These are phyloP conservation scores for Lactarius trivialis DNA, from an alignment of 768 basidiomycete genomes.

Conservation along the genomic window DNA sequence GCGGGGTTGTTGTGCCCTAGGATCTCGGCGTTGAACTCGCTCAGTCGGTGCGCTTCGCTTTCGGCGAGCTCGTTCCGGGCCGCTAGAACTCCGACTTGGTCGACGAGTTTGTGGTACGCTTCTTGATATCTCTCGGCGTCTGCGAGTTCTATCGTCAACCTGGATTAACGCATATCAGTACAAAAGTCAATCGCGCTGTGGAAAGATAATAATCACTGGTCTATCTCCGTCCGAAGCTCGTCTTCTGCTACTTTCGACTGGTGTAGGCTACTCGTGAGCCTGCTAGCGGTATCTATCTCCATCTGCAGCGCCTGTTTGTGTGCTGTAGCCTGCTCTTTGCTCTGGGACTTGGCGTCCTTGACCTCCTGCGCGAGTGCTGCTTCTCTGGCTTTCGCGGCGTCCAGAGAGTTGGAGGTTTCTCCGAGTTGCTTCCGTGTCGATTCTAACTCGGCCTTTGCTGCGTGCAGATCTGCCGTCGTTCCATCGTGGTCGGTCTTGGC, in stretches of 20 bases:
- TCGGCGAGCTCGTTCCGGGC: conserved; percentile 72
- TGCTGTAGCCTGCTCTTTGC: conserved; percentile 30
- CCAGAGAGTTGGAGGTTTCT: conserved; percentile 23
- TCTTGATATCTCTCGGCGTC: conserved; percentile 62
- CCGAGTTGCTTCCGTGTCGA: conserved; percentile 24
- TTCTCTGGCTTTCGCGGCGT: conserved; percentile 22
- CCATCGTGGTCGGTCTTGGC: conserved; percentile 38
- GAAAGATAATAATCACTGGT: conserved; percentile 43
- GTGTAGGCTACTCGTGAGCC: conserved; percentile 45
- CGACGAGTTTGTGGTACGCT: conserved; percentile 58
- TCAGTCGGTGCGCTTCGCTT: conserved; percentile 68
- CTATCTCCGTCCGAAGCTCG: conserved; percentile 58
- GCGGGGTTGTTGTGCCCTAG: conserved; percentile 78
- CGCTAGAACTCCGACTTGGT: conserved; percentile 58
- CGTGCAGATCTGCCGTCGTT: conserved; percentile 37
- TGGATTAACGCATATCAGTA: conserved; percentile 22
- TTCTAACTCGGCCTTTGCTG: conserved; percentile 23
- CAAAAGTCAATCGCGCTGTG: too few relatives aligned
- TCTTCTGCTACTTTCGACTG: conserved; percentile 61
- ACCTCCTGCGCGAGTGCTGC: conserved; percentile 29
- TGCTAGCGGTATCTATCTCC: conserved; percentile 37
- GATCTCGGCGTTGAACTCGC: conserved; percentile 80
- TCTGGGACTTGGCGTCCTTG: conserved; percentile 26
- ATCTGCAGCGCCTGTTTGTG: conserved; percentile 26
- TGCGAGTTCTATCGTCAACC: conserved; percentile 45